Conservation (phyloP, 1,284 basidiomycete genomes). For the Mycena citricolor region DNA sequence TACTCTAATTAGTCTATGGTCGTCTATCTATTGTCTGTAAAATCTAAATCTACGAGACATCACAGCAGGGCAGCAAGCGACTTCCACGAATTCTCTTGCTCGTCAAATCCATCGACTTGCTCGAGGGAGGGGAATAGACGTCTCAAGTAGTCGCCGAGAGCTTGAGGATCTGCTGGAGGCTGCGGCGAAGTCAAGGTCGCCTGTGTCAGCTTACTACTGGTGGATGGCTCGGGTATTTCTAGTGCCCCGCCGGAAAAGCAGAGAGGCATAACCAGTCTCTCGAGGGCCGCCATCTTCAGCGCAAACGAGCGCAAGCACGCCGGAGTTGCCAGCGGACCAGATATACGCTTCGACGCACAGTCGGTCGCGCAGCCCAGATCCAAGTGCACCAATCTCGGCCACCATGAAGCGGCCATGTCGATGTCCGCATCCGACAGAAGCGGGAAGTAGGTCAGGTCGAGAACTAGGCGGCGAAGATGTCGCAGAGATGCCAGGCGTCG, state of each 20-base stretch:
- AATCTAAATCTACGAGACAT: too few species aligned
- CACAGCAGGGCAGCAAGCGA: too few species aligned
- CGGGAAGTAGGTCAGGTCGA: constrained; percentile 15
- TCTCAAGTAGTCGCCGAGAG: constrained; percentile 26
- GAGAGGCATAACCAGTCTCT: constrained; percentile 40
- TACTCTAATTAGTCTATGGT: too few species aligned
- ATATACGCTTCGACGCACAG: constrained; percentile 24
- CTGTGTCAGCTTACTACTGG: not conserved
- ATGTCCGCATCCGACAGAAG: constrained; percentile 41
- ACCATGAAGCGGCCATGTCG: constrained; percentile 41
- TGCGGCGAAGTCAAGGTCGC: constrained; percentile 30
- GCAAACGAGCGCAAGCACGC: constrained; percentile 38
- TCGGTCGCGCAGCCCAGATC: constrained; percentile 39
- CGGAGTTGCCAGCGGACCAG: constrained; percentile 35
- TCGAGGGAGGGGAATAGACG: constrained; percentile 31
- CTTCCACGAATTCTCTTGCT: constrained; percentile 26
- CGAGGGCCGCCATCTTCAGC: constrained; percentile 34
- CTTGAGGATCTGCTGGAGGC: constrained; percentile 19
- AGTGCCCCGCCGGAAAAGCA: constrained; percentile 25
- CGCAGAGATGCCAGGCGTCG: constrained; percentile 28
- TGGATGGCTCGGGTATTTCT: too few species aligned
- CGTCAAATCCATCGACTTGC: constrained; percentile 28
- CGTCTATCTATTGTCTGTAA: too few species aligned
- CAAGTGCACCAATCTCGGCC: constrained; percentile 45
- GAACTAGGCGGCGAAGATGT: constrained; percentile 4